Percentiles rank a stretch among this genome's conserved stretches.
Evolutionary conservation across 768 basidiomycete genomes (phyloP).

Genomic region (Lenzites betulinus): DNA sequence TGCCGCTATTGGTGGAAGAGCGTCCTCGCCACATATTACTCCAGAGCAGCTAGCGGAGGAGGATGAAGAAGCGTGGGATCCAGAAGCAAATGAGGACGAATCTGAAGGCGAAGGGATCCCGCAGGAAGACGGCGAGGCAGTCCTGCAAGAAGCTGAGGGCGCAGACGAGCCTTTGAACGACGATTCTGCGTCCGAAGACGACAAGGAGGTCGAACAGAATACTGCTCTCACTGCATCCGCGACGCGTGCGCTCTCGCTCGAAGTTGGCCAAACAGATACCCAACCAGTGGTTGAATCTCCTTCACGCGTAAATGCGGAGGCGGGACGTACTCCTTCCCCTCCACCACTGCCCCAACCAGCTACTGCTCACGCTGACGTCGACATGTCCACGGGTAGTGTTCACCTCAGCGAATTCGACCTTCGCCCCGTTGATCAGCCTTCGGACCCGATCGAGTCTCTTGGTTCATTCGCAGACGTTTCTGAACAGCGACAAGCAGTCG

Average conservation of each 20-base stretch:
- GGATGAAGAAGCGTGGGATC: neutral
- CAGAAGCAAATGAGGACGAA: neutral
- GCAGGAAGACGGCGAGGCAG: neutral
- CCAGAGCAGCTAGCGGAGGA: neutral
- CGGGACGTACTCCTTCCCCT: neutral
- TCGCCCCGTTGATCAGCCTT: conserved; percentile 7
- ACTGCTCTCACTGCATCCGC: neutral
- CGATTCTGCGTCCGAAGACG: neutral
- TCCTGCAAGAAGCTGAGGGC: neutral
- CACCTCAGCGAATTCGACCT: conserved; percentile 1
- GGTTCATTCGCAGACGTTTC: conserved; percentile 20
- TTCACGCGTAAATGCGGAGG: neutral
- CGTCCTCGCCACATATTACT: conserved; percentile 8
- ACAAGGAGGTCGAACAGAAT: neutral
- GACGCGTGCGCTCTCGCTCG: conserved; percentile 9
- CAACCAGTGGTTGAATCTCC: neutral
- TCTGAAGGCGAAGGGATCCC: neutral
- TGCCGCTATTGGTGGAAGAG: conserved; percentile 13
- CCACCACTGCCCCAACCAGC: neutral
- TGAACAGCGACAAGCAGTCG: neutral
- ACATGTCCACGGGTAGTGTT: neutral
- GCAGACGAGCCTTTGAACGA: neutral
- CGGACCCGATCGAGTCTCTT: conserved; percentile 46
- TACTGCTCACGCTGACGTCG: neutral
- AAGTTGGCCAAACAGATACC: neutral